These are phyloP conservation scores for Chaetomiaceae sp. DNA, from an alignment of 2,329 filamentous ascomycete species.

Conservation along the genomic window DNA sequence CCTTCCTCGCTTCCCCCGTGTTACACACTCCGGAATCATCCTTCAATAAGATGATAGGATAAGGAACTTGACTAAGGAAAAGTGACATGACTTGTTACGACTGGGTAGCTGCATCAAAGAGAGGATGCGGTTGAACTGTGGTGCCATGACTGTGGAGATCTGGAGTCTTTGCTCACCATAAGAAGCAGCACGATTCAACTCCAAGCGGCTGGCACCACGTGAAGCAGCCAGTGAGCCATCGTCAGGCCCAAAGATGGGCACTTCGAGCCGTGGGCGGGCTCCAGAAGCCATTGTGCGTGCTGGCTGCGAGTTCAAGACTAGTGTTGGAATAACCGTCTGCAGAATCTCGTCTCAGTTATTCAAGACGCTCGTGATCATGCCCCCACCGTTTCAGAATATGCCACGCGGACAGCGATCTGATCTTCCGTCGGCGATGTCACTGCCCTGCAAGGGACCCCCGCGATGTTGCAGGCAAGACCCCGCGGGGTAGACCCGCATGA, in stretches of 20 bases:
- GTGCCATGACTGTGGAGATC: too few species aligned
- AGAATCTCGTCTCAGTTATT: too few species aligned
- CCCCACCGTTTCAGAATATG: too few species aligned
- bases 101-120: too few species aligned
- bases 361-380: too few species aligned
- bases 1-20: too few species aligned
- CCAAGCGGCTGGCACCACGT: slow-evolving; percentile 47
- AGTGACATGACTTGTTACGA: too few species aligned
- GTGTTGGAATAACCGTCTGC: too few species aligned
- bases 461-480: not conserved
- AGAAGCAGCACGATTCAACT: slow-evolving; percentile 50
- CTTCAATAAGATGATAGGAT: too few species aligned
- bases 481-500: not conserved
- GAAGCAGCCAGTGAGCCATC: slow-evolving; percentile 38
- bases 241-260: slow-evolving; percentile 49
- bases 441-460: not conserved
- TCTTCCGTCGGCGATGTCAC: not conserved
- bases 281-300: not conserved
- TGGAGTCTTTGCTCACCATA: slow-evolving; percentile 35
- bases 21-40: too few species aligned
- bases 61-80: too few species aligned
- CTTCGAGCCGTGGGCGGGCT: slow-evolving; percentile 38
- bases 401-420: too few species aligned
- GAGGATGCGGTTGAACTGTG: not conserved
- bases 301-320: not conserved